phyloP scores from a whole-genome alignment of 1,284 basidiomycete species.

The Schizophyllum amplum region DNA sequence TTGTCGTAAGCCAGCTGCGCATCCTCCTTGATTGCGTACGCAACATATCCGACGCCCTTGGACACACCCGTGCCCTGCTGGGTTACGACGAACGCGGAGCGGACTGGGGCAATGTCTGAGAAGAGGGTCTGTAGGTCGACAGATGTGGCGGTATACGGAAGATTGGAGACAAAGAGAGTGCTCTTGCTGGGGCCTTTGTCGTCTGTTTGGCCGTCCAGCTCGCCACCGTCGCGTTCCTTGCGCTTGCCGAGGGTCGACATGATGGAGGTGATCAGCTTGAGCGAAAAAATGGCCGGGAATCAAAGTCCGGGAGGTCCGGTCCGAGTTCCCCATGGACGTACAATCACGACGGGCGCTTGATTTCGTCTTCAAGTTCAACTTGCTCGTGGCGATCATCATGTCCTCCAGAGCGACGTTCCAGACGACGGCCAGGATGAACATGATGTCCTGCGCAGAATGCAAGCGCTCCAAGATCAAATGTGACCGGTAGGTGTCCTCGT shows the following conservation, averaged over 20 bases:
- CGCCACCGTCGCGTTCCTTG: conserved; percentile 38
- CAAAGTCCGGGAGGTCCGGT: no score
- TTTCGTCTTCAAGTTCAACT: no score
- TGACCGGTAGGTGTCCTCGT: conserved; percentile 27
- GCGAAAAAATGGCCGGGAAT: no score
- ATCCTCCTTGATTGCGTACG: conserved; percentile 87
- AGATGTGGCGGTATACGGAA: conserved; percentile 86
- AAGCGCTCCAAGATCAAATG: conserved; percentile 31
- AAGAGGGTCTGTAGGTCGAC: conserved; percentile 89
- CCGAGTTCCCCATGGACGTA: no score
- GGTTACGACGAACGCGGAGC: conserved; percentile 90
- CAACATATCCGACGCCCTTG: conserved; percentile 98
- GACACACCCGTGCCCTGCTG: conserved; percentile 75
- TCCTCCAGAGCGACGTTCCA: no score
- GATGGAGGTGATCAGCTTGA: not conserved
- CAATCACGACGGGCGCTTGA: no score
- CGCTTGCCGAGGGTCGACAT: conserved; percentile 38
- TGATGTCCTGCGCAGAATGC: conserved; percentile 38
- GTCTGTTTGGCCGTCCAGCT: conserved; percentile 16
- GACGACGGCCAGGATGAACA: no score
- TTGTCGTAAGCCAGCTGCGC: conserved; percentile 70
- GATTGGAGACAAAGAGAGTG: conserved; percentile 74
- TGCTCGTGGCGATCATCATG: no score
- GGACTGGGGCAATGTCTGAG: conserved; percentile 91
- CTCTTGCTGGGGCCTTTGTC: not conserved